Base-by-base conservation (phyloP, 345 rosid species). In the Lepidium didymum region DNA sequence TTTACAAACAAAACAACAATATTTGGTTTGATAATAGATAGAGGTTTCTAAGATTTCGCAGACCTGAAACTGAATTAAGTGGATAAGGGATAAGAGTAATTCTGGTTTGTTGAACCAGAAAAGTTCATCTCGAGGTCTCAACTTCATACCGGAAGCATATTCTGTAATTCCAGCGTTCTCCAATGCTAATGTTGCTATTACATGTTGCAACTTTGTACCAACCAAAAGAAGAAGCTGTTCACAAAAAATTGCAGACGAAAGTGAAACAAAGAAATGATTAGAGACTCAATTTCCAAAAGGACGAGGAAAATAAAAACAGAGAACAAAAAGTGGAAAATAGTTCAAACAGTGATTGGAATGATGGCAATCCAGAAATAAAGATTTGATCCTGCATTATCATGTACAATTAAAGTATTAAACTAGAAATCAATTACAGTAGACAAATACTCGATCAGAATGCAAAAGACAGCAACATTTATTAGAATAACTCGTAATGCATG, bases 71-170 rank as follows among this genome's bases (percentile, higher is more conserved):
- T 85, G 84, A 59, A 90, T 79, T 72, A 93, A 93, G 72, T 93
- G 98, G 75, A 93, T 88, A 72, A 93, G 81, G 40, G 84, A 83
- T 62, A 93, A 68, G 57, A 90, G 72, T 33, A 86, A 69, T 78
- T 90, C 91, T 0, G 98, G 98, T 77, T 88, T 93, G 60, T 87
- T 93, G 63, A 93, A 86, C 98, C 98, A 93, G 79, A 93, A 93
- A 61, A 93, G 96, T 44, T 87, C 98, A 54, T 93, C 98, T 11
- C 97, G 85, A 64, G 96, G 97, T 79, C 75, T 84, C 77, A 93
- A 42, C 72, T 69, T 88, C 42, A 78, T 40, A 72, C 83, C 89
- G 0, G 78, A 7, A 23, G 76, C 74, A 75, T 46, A 76, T 70
- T 87, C 83, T 35, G 80, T 80, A 68, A 88, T 69, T 38, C 89